Percentiles rank a stretch among this genome's conserved stretches.
These are phyloP conservation scores for Boeremia exigua DNA, from an alignment of 2,329 filamentous ascomycete species.

Conservation along the genomic window DNA sequence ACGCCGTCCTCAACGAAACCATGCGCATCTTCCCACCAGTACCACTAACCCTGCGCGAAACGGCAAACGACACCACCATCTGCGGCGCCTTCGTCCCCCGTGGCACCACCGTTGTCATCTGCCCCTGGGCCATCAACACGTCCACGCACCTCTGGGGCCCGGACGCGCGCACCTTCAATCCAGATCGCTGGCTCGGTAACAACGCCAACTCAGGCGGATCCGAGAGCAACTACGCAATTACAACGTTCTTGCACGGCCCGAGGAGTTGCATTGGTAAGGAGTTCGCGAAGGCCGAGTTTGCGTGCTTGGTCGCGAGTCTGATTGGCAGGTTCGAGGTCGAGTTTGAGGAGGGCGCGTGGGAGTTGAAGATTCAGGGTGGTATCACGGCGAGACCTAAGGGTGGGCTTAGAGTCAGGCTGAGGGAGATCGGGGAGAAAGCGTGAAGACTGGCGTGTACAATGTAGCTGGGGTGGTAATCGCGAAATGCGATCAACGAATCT, in stretches of 20 bases:
- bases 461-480: background rate
- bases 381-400: slow-evolving; percentile 76
- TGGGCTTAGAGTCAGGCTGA: slow-evolving; percentile 73
- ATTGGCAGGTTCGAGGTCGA: slow-evolving; percentile 76
- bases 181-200: slow-evolving; percentile 63
- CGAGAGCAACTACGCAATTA: slow-evolving; percentile 74
- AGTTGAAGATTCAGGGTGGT: slow-evolving; percentile 70
- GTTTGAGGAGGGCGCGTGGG: slow-evolving; percentile 63
- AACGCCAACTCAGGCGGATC: slow-evolving; percentile 71
- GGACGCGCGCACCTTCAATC: slow-evolving; percentile 77
- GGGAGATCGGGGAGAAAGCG: slow-evolving; percentile 29
- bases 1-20: slow-evolving; percentile 79
- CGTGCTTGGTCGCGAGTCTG: slow-evolving; percentile 78
- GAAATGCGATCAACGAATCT: too few relatives aligned
- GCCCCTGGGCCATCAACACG: slow-evolving; percentile 72
- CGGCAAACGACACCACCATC: slow-evolving; percentile 69
- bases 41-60: slow-evolving; percentile 71
- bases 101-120: slow-evolving; percentile 72
- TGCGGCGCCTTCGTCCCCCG: slow-evolving; percentile 70
- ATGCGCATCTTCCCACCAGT: slow-evolving; percentile 77
- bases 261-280: slow-evolving; percentile 82
- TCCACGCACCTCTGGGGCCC: slow-evolving; percentile 74
- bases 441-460: background rate
- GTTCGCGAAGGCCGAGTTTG: slow-evolving; percentile 86
- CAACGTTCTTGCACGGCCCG: slow-evolving; percentile 87